Conservation (phyloP, 2,329 filamentous ascomycete genomes). For the Dactylonectria estremocensis region DNA sequence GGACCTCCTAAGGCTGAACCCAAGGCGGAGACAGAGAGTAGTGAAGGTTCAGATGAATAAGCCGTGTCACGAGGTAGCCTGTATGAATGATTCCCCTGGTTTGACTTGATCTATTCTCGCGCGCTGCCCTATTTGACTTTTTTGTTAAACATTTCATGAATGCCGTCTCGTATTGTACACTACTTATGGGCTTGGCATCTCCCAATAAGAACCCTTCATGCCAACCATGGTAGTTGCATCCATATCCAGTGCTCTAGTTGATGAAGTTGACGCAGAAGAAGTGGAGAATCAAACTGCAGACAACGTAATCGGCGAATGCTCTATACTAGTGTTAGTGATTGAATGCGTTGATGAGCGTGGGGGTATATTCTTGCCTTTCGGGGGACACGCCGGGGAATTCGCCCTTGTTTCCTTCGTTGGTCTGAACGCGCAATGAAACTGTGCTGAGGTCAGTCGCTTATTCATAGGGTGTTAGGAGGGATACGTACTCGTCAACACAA, state of each 20-base stretch:
- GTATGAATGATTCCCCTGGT: constrained; percentile 49
- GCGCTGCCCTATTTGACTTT: constrained; percentile 41
- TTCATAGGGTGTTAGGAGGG: neutral
- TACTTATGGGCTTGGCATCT: constrained; percentile 32
- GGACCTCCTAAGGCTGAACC: constrained; percentile 63
- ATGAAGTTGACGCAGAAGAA: constrained; percentile 99
- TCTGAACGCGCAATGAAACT: constrained; percentile 91
- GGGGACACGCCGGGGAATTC: constrained; percentile 85
- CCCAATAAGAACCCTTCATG: constrained; percentile 21
- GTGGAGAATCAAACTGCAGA: constrained; percentile 95
- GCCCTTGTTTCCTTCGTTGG: constrained; percentile 83
- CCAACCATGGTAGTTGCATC: constrained; percentile 9
- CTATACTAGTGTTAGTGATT: constrained; percentile 61
- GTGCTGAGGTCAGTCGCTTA: constrained; percentile 30
- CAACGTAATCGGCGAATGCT: constrained; percentile 96
- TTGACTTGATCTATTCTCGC: constrained; percentile 39
- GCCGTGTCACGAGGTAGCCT: constrained; percentile 39
- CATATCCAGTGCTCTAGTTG: constrained; percentile 73
- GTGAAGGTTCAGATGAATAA: constrained; percentile 43
- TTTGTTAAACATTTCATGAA: constrained; percentile 40
- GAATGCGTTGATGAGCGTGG: neutral
- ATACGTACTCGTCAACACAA: constrained; percentile 89
- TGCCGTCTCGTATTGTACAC: constrained; percentile 42
- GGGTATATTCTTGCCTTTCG: constrained; percentile 74
- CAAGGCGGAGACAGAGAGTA: constrained; percentile 49